Evolutionary conservation across 306 rosid species (phyloP), one percentile per base, ranked within the genome.

Genomic region (Vigna reflexopilosa): DNA sequence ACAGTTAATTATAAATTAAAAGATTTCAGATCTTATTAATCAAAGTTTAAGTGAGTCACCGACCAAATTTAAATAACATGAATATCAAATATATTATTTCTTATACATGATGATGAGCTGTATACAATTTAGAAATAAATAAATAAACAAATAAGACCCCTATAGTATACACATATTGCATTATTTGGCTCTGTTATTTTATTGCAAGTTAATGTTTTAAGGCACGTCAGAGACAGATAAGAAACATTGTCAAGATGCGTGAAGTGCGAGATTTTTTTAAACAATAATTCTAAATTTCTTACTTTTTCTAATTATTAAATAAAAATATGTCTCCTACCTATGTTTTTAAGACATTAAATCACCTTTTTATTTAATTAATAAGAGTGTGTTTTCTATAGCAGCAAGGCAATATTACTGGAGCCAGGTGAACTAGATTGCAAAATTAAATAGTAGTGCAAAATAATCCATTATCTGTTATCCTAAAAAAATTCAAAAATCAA

Each of bases 11-110:
- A 2, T 45, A 15, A 42, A 9, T 42, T 42, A 42, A 42, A n/a
- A 26, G 7, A 73, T 4, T 58, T 42, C 32, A 70, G 0, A 50
- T 70, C 17, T 16, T 51, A 73, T 42, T 73, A 73, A 57, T 73
- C 42, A 1, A 57, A 20, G 26, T 6, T 32, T 72, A 54, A 20
- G 6, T 8, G 5, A 19, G 3, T 14, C 5, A 56, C 42, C 40
- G 56, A 55, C 15, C 55, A 56, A 73, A 52, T 71, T 2, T 10
- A 32, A 51, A 52, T 70, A 70, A 49, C 15, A 26, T 32, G 7
- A 2, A 48, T 68, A 48, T 48, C 1, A 14, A 0, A 51, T 40
- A 5, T 40, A 4, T 28, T 20, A 67, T 17, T 30, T 47, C 30
- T 45, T 1, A 26, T 13, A 11, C 34, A 19, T 6, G 62, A 19